Conservation (phyloP, 2,329 filamentous ascomycete genomes). For the Volutella citrinella region DNA sequence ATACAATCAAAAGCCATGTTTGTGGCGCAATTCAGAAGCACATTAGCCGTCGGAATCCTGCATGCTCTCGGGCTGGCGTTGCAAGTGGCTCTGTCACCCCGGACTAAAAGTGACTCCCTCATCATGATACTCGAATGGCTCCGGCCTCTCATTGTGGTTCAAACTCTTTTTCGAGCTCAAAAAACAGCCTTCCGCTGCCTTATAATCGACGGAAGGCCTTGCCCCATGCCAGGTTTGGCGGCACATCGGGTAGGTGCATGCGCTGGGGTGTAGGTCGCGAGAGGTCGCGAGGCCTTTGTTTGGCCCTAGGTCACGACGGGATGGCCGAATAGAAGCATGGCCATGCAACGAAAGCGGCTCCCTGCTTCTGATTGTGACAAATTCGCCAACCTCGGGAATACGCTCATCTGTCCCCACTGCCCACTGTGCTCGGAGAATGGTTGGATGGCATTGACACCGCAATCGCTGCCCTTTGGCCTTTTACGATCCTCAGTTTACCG, state of each 20-base stretch:
- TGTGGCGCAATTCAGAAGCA: constrained; percentile 46
- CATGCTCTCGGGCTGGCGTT: constrained; percentile 35
- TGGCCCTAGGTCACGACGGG: constrained; percentile 27
- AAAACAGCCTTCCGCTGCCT: no score
- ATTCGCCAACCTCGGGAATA: constrained; percentile 12
- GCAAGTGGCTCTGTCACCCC: constrained; percentile 8
- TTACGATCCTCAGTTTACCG: neutral
- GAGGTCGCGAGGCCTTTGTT: constrained; percentile 22
- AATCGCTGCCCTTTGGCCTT: no score
- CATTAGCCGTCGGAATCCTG: constrained; percentile 47
- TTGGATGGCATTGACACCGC: no score
- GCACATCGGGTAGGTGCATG: no score
- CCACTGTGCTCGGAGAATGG: constrained; percentile 11
- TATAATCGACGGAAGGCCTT: constrained; percentile 11
- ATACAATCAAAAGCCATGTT: constrained; percentile 41
- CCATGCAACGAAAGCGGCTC: constrained; percentile 27
- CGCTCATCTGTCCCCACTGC: constrained; percentile 11
- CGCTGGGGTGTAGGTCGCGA: no score
- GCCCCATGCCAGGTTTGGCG: no score
- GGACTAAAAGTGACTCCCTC: no score
- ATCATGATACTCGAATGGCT: no score
- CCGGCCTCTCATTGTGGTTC: no score
- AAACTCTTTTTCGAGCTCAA: no score
- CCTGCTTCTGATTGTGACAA: constrained; percentile 25
- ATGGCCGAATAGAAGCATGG: constrained; percentile 17